Conservation (phyloP, 2,329 filamentous ascomycete genomes). For the Fusarium oxysporum region DNA sequence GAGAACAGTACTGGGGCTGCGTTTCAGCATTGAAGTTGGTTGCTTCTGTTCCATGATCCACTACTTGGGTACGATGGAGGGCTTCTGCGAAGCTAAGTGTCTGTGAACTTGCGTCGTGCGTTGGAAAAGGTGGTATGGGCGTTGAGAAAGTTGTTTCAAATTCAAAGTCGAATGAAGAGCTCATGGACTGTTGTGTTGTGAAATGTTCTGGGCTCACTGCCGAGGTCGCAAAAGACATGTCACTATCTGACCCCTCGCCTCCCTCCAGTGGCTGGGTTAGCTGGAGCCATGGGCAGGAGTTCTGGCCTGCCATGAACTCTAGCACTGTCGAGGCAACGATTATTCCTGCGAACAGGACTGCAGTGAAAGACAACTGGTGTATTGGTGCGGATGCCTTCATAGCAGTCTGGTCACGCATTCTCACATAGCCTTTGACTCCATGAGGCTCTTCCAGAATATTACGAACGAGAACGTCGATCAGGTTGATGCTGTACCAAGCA, state of each 20-base stretch:
- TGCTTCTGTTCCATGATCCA: accelerated
- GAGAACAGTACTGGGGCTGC: not conserved
- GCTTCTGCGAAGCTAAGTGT: not conserved
- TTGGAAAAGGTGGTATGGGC: accelerated
- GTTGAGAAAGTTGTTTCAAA: accelerated
- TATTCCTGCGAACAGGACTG: not conserved
- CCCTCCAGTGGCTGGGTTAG: not conserved
- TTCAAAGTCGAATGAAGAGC: accelerated
- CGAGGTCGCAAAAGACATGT: too few species aligned
- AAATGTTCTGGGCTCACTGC: accelerated
- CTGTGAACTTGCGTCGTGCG: accelerated
- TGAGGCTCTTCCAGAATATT: not conserved
- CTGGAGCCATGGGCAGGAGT: not conserved
- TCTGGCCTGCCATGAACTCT: not conserved
- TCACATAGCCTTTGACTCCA: not conserved
- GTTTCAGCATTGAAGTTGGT: accelerated
- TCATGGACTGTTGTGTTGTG: accelerated
- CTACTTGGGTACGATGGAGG: accelerated
- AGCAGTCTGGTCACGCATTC: not conserved
- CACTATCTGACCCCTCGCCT: not conserved
- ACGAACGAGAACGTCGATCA: accelerated
- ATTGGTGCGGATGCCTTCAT: not conserved
- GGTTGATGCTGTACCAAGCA: not conserved
- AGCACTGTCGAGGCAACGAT: accelerated
- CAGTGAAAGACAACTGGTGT: not conserved